A percentile compares a stretch with the other conserved stretches of the same genome.
Conservation (phyloP, 805 yeast genomes). For the Wickerhamomyces sydowiorum region DNA sequence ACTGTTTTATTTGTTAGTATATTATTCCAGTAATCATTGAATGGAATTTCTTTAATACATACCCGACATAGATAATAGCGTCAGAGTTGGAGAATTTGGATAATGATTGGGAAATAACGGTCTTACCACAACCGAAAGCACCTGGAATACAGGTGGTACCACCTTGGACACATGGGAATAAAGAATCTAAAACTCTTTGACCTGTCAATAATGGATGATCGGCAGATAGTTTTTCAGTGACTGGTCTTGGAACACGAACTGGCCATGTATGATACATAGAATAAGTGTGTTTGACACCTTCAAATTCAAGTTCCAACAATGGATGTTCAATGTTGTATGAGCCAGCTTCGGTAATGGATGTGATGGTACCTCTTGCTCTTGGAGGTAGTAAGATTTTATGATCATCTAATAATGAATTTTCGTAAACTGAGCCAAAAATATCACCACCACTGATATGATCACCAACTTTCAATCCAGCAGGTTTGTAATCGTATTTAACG, state of each 20-base stretch:
- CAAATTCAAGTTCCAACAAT: slow-evolving; percentile 89
- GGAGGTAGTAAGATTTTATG: slow-evolving; percentile 97
- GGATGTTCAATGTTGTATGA: slow-evolving; percentile 88
- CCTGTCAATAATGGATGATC: slow-evolving; percentile 96
- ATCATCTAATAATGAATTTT: slow-evolving; percentile 86
- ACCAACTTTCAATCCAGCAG: slow-evolving; percentile 76
- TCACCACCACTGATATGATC: slow-evolving; percentile 99
- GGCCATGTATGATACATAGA: slow-evolving; percentile 99
- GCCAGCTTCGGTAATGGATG: slow-evolving; percentile 84
- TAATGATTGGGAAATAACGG: slow-evolving; percentile 95
- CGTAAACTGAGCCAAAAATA: slow-evolving; percentile 88
- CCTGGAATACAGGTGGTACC: slow-evolving; percentile 99
- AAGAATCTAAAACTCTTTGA: slow-evolving; percentile 96
- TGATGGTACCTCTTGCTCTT: slow-evolving; percentile 96
- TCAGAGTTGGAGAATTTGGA: slow-evolving; percentile 98
- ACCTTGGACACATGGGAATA: slow-evolving; percentile 99
- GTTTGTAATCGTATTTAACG: slow-evolving; percentile 79
- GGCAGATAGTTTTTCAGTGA: slow-evolving; percentile 88
- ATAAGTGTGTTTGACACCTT: slow-evolving; percentile 74
- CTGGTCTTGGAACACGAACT: slow-evolving; percentile 99
- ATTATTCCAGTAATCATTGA: too few relatives aligned
- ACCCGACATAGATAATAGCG: slow-evolving; percentile 93
- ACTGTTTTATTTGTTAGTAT: too few relatives aligned
- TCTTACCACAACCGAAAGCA: slow-evolving; percentile 99
- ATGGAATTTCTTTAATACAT: too few relatives aligned